Evolutionary conservation across 768 basidiomycete genomes (phyloP), one percentile per base, ranked within the genome.

Genomic region (Hericium alpestre): DNA sequence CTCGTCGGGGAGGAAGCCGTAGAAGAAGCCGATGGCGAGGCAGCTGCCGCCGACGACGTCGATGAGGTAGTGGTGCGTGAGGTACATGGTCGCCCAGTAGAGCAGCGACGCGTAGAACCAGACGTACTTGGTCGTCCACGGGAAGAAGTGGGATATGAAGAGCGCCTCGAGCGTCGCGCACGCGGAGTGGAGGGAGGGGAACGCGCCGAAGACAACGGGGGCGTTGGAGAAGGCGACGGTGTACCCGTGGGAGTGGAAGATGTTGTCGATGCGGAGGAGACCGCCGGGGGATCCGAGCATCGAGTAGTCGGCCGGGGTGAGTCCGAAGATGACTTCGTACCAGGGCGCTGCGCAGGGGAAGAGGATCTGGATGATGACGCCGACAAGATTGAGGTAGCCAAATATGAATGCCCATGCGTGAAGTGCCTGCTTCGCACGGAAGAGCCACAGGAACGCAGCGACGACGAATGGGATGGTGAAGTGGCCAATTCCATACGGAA

Each of bases 21-120:
- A 97, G 77, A 97, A 98, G 65, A 81, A 85, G 18, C 80, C 79
- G 39, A 87, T 85, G 50, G 94, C 87, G 60, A 99, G 80, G 67
- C 93, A 95, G 0, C 88, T 90, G 13, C 96, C 96, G 10, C 85
- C 90, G 51, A 93, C 90, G 67, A 97, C 90, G 67, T 99, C 96
- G 72, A 99, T 93, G 66, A 99, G 87, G 76, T 98, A 98, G 74
- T 98, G 95, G 71, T 96, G 93, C 3, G 90, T 91, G 65, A 95
- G 86, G 75, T 95, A 97, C 95, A 98, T 98, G 22, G 95, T 97
- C 10, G 90, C 86, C 96, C 96, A 99, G 70, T 95, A 98, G 4
- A 99, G 80, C 16, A 90, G 73, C 6, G 81, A 83, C 2, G 84
- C 85, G 71, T 98, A 99, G 1, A 72, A 74, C 90, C 93, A 97